Evolutionary conservation across 1,284 basidiomycete genomes (phyloP), one percentile per base, ranked within the genome.

Genomic region (Agaricales sp.): DNA sequence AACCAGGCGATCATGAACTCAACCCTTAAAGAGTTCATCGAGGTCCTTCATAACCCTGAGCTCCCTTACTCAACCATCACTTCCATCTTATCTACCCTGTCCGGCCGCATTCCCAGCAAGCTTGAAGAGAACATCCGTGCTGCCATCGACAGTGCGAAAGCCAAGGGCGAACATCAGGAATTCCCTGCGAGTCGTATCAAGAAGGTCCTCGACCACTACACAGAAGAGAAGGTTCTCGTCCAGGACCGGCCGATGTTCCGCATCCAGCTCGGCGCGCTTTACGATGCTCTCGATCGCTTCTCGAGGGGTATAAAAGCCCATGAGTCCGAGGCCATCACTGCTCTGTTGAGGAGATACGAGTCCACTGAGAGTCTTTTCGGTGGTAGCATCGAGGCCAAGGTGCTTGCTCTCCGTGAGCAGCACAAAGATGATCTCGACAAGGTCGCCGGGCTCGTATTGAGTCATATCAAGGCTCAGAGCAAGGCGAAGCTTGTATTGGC

Each of bases 381-480:
- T 52, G 82, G 88, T 23, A 90, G 87, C 60, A 93, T 95, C 53
- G 94, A 97, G 67, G 89, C 92, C 53, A 82, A 93, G 43, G 85
- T 99, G 45, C 77, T 99, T 54, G 80, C 84, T 53, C 78, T 99
- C 48, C 82, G 96, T 52, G 92, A 98, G 52, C 85, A 93, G 60
- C 69, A 94, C 73, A 94, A 96, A 67, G 90, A 95, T 58, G 77
- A 90, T 54, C 80, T 98, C 26, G 92, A 96, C 67, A 83, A 87
- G 59, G 95, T 94, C 23, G 86, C 88, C 46, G 78, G 77, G 48
- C 74, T 95, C 37, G 92, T 97, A 21, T 77, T 97, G 49, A 96
- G 95, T 57, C 96, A 99, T 69, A 89, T 91, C 69, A 96, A 94
- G 70, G 90, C 92, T 16, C 86, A 88, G 58, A 85, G 88, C 68